Base-by-base conservation (phyloP, 164 flowering plant genomes). In the Chimonanthus praecox region DNA sequence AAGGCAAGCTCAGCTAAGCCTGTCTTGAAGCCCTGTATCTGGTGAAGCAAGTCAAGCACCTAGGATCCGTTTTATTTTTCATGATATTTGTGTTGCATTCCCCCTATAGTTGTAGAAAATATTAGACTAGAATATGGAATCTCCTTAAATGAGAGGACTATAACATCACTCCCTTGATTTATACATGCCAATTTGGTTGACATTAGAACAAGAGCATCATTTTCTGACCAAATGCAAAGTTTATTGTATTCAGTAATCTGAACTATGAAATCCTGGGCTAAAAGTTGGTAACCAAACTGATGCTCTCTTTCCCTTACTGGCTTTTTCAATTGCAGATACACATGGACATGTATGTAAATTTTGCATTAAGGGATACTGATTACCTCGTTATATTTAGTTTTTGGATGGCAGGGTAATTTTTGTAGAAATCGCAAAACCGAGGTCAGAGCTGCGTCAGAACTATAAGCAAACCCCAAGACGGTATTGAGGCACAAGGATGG, bases 341-440 rank as follows among this genome's bases (percentile, higher is more conserved):
- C 16, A 7, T 54, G 10, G 16, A 54, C n/a, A 13, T 13, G 60
- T 54, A 54, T n/a, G 5, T 54, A 54, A 54, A 5, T 54, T 54
- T 54, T 68, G 4, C 44, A 1, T 49, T 3, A 49, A 18, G 5
- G 64, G 20, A 7, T n/a, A 47, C 70, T 71, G 11, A 15, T 6
- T 71, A 0, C 47, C 58, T 51, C 18, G n/a, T 73, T 58, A 49
- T 78, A 65, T 47, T 58, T 88, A 90, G 98, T 92, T 94, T 80
- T 79, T 94, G 83, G 97, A 94, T 87, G 97, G 98, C 78, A 88
- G 98, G 75, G 97, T 94, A 4, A 92, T 94, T 73, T 92, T 94
- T 73, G 97, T 94, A 74, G 98, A 94, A 80, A 79, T 83, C 71
- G 92, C 98, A 46, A 94, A 92, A 74, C 82, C 97, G 6, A 89